Conservation (phyloP, 2,329 filamentous ascomycete genomes). For the Trichophyton benhamiae region DNA sequence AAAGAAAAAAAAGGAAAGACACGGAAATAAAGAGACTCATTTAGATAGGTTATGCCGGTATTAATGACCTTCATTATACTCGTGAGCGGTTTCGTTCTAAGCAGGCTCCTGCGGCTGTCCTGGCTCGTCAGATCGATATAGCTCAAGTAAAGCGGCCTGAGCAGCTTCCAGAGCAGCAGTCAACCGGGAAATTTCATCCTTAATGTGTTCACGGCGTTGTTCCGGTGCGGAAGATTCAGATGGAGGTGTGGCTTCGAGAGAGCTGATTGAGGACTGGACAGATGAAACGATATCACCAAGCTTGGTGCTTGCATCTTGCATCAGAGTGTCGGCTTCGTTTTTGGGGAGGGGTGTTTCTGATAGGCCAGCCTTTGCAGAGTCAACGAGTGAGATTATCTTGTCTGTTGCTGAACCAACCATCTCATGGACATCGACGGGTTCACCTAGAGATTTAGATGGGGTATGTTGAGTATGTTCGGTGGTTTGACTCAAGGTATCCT, state of each 20-base stretch:
- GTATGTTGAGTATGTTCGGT: background rate
- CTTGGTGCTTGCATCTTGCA: slow-evolving; percentile 41
- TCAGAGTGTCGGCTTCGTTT: slow-evolving; percentile 40
- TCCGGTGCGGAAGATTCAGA: background rate
- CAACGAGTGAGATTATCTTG: slow-evolving; percentile 47
- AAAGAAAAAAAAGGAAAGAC: background rate
- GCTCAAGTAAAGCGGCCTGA: background rate
- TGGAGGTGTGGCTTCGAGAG: slow-evolving; percentile 27
- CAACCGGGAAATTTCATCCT: background rate
- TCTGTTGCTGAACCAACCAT: slow-evolving; percentile 42
- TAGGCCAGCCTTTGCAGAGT: slow-evolving; percentile 45
- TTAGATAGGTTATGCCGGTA: background rate
- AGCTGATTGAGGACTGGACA: slow-evolving; percentile 44
- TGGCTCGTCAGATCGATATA: background rate
- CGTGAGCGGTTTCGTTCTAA: background rate
- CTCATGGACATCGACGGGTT: background rate
- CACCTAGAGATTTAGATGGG: background rate
- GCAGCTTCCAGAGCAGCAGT: background rate
- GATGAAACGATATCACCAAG: slow-evolving; percentile 44
- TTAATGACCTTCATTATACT: background rate
- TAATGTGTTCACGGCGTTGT: background rate
- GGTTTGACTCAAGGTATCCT: background rate
- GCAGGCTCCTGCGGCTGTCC: background rate
- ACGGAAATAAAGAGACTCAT: background rate
- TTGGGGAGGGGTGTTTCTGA: slow-evolving; percentile 42